A percentile compares a stretch with the other conserved stretches of the same genome.
These are phyloP conservation scores for Hermanozyma aechmeae DNA, from an alignment of 805 yeast genomes.

Conservation along the genomic window DNA sequence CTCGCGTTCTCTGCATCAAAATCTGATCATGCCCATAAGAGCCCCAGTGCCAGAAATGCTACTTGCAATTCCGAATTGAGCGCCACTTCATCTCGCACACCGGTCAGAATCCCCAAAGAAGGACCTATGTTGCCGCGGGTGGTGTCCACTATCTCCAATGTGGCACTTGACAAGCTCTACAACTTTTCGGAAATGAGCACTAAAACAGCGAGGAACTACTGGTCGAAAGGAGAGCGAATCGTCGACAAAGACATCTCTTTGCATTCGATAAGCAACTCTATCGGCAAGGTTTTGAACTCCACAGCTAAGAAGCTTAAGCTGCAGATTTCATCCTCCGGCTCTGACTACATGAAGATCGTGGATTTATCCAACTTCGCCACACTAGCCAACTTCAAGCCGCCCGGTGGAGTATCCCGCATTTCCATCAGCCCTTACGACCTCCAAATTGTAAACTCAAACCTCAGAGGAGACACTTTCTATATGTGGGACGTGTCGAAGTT, in stretches of 20 bases:
- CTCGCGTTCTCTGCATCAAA: conserved; percentile 37
- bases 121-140: conserved; percentile 41
- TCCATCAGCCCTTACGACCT: conserved; percentile 56
- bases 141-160: conserved; percentile 37
- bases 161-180: conserved; percentile 43
- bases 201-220: conserved; percentile 30
- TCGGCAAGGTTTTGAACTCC: conserved; percentile 23
- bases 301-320: conserved; percentile 16
- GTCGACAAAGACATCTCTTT: conserved; percentile 16
- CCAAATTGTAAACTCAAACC: conserved; percentile 42
- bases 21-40: conserved; percentile 11
- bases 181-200: conserved; percentile 42
- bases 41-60: conserved; percentile 1
- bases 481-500: conserved; percentile 54
- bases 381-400: conserved; percentile 41
- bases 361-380: conserved; percentile 36
- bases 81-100: conserved; percentile 19
- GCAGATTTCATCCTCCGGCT: neutral
- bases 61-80: neutral
- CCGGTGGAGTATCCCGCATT: conserved; percentile 52
- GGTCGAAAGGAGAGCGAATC: conserved; percentile 12
- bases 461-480: conserved; percentile 53
- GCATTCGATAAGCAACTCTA: conserved; percentile 20
- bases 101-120: conserved; percentile 32
- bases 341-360: conserved; percentile 31